Evolutionary conservation across 1,139 yeast genomes (phyloP).

Genomic region (Geotrichum bryndzae): DNA sequence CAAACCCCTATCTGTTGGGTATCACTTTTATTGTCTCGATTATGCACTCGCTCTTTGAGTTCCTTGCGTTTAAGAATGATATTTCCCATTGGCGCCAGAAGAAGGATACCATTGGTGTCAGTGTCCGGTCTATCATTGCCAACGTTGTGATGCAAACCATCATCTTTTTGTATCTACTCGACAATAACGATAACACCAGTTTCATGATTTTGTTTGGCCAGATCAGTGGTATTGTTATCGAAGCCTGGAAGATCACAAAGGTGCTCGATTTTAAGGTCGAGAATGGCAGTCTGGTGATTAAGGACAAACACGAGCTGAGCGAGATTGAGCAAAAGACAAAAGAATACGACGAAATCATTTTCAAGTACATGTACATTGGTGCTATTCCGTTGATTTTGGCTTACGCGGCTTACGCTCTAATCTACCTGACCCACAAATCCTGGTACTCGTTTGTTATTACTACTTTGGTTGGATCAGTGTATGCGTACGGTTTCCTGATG

Average conservation of each 20-base stretch:
- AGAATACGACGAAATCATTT: constrained; percentile 40
- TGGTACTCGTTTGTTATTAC: constrained; percentile 41
- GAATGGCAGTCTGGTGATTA: constrained; percentile 24
- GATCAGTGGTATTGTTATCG: constrained; percentile 38
- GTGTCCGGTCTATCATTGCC: constrained; percentile 39
- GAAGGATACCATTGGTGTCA: constrained; percentile 39
- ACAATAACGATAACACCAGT: constrained; percentile 39
- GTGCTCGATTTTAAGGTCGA: constrained; percentile 32
- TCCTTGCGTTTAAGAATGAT: constrained; percentile 40
- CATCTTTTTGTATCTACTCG: constrained; percentile 37
- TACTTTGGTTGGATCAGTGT: constrained; percentile 40
- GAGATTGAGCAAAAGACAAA: constrained; percentile 39
- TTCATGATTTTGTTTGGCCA: constrained; percentile 38
- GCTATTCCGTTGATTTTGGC: constrained; percentile 38
- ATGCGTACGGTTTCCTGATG: constrained; percentile 40
- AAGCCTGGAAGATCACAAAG: constrained; percentile 42
- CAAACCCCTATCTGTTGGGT: constrained; percentile 36
- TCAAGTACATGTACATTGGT: constrained; percentile 37
- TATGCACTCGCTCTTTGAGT: constrained; percentile 37
- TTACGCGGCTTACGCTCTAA: constrained; percentile 37
- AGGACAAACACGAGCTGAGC: constrained; percentile 35
- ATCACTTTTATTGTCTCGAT: constrained; percentile 36
- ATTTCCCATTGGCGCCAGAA: constrained; percentile 39
- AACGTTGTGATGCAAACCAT: constrained; percentile 39
- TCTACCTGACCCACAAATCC: constrained; percentile 39